phyloP scores from a whole-genome alignment of 2,329 filamentous ascomycete genomes.

The Colletotrichum cereale region DNA sequence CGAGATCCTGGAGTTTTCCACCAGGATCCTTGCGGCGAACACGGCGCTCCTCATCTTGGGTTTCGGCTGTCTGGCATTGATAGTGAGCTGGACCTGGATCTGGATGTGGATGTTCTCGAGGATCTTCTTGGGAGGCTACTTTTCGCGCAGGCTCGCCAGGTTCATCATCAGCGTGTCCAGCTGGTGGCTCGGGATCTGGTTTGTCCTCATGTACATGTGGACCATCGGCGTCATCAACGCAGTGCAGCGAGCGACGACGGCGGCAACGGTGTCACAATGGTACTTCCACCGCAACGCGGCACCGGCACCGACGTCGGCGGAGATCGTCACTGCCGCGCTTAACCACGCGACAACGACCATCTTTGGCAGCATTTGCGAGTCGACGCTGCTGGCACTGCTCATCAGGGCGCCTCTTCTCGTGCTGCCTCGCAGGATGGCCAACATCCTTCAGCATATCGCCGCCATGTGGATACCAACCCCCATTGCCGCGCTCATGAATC shows the following conservation, averaged over 20 bases:
- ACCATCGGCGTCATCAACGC: constrained; percentile 88
- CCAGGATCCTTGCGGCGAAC: constrained; percentile 87
- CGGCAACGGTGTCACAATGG: constrained; percentile 97
- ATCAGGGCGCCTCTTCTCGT: constrained; percentile 88
- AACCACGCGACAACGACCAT: constrained; percentile 86
- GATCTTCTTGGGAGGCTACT: constrained; percentile 92
- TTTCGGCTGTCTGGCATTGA: constrained; percentile 78
- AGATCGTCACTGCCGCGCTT: constrained; percentile 87
- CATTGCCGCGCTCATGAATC: constrained; percentile 88
- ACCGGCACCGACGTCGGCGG: constrained; percentile 80
- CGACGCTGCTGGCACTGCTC: constrained; percentile 82
- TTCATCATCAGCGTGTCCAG: constrained; percentile 90
- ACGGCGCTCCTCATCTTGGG: constrained; percentile 87
- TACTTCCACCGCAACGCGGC: constrained; percentile 94
- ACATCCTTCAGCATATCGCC: constrained; percentile 77
- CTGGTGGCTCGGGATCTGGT: constrained; percentile 95
- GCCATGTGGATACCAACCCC: constrained; percentile 88
- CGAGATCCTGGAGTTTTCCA: constrained; percentile 91
- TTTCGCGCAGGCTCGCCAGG: constrained; percentile 69
- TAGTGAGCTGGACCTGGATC: constrained; percentile 92
- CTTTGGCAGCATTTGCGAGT: constrained; percentile 92
- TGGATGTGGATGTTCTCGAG: constrained; percentile 98
- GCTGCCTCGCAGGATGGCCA: constrained; percentile 77
- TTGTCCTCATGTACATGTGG: constrained; percentile 96
- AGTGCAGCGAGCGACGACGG: constrained; percentile 90